Evolutionary conservation across 1,284 basidiomycete species (phyloP).

Genomic region (Fomitopsis schrenkii): DNA sequence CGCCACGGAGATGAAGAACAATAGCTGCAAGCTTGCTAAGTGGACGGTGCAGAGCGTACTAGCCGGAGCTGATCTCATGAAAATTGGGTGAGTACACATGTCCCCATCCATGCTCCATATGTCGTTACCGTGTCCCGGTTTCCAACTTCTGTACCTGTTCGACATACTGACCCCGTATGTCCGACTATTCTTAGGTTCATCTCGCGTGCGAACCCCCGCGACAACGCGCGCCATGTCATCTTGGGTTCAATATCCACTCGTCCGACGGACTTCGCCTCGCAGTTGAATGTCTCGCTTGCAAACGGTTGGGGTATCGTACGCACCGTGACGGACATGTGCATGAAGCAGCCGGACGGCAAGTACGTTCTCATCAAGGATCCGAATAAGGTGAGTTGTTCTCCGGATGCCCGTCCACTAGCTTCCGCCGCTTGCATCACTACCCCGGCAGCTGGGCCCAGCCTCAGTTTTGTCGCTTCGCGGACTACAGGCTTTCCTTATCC

Average conservation of each 20-base stretch:
- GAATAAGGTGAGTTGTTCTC: constrained; percentile 71
- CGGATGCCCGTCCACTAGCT: not conserved
- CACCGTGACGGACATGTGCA: constrained; percentile 86
- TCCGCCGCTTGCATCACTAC: constrained; percentile 1
- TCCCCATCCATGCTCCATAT: not conserved
- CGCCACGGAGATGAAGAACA: constrained; percentile 99
- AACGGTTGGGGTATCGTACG: constrained; percentile 99
- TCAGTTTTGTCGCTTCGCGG: not conserved
- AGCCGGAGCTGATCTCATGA: constrained; percentile 95
- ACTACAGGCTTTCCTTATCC: not conserved
- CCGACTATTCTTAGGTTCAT: constrained; percentile 62
- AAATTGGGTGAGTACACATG: constrained; percentile 79
- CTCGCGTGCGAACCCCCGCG: constrained; percentile 90
- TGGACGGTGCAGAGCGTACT: constrained; percentile 97
- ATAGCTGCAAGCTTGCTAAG: constrained; percentile 95
- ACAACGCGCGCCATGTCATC: constrained; percentile 94
- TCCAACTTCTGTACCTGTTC: not conserved
- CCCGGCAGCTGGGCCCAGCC: not conserved
- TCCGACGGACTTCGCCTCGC: constrained; percentile 90
- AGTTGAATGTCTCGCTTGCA: constrained; percentile 92
- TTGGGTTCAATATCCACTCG: constrained; percentile 94
- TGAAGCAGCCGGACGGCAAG: constrained; percentile 96
- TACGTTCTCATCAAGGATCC: constrained; percentile 96
- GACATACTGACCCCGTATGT: not conserved
- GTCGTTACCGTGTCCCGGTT: not conserved